A percentile compares a stretch with the other conserved stretches of the same genome.
Evolutionary conservation across 768 basidiomycete species (phyloP).

Genomic region (Calvatia gigantea): DNA sequence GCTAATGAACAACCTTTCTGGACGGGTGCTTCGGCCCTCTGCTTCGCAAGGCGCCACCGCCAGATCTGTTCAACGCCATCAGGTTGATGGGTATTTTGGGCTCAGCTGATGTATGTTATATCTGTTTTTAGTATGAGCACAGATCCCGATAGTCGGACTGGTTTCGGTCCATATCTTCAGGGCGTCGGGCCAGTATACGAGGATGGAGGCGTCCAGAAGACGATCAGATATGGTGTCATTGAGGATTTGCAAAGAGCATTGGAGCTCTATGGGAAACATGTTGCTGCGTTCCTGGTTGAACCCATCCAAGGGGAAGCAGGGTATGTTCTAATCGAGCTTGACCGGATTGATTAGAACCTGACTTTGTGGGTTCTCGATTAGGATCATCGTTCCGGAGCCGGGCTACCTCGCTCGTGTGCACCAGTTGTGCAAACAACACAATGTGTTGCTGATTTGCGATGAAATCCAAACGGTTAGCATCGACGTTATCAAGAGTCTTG

Average conservation of each 20-base stretch:
- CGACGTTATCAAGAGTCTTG: neutral
- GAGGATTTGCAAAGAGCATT: slow-evolving; percentile 82
- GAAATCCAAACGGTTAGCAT: slow-evolving; percentile 88
- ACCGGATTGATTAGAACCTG: slow-evolving; percentile 1
- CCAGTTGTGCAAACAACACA: slow-evolving; percentile 86
- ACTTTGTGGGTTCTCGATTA: slow-evolving; percentile 23
- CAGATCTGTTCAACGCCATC: no score
- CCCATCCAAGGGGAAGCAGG: slow-evolving; percentile 99
- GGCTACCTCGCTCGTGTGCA: slow-evolving; percentile 82
- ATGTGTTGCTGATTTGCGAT: slow-evolving; percentile 95
- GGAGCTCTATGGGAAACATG: slow-evolving; percentile 72
- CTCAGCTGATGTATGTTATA: neutral
- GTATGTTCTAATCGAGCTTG: slow-evolving; percentile 40
- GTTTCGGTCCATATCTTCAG: slow-evolving; percentile 89
- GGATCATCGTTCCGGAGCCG: slow-evolving; percentile 87
- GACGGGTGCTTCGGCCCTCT: no score
- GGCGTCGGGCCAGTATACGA: slow-evolving; percentile 66
- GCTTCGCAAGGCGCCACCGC: no score
- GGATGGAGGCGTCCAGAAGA: slow-evolving; percentile 38
- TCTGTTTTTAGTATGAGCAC: slow-evolving; percentile 74
- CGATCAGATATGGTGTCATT: slow-evolving; percentile 81
- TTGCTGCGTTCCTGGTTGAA: slow-evolving; percentile 93
- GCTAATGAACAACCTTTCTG: no score
- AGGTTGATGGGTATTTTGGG: neutral
- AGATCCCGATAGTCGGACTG: slow-evolving; percentile 82